Evolutionary conservation across 805 yeast species (phyloP).

Genomic region (Kodamaea leandrae): DNA sequence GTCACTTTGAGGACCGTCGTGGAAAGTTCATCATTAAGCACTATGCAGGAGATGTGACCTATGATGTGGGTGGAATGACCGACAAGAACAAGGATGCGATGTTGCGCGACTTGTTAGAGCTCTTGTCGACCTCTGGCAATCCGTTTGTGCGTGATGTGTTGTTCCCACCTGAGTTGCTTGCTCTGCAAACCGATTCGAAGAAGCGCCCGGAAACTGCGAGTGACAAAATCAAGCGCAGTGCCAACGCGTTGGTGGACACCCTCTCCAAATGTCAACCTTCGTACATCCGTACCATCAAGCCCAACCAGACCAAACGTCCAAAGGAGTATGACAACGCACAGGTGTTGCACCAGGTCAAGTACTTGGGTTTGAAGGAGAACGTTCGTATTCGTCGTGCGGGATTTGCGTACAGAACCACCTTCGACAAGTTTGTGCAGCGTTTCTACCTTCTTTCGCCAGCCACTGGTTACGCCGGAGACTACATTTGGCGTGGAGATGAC

Average conservation of each 20-base stretch:
- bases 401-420: constrained; percentile 95
- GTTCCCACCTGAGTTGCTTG: constrained; percentile 39
- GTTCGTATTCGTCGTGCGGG: constrained; percentile 98
- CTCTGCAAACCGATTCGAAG: constrained; percentile 51
- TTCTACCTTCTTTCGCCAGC: constrained; percentile 82
- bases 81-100: constrained; percentile 95
- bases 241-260: constrained; percentile 86
- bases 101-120: constrained; percentile 80
- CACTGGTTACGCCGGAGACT: constrained; percentile 88
- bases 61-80: constrained; percentile 85
- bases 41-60: constrained; percentile 98
- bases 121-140: constrained; percentile 70
- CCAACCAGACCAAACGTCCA: constrained; percentile 90
- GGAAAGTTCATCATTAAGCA: constrained; percentile 88
- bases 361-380: constrained; percentile 93
- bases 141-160: constrained; percentile 58
- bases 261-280: constrained; percentile 91
- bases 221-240: constrained; percentile 89
- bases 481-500: constrained; percentile 57
- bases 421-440: constrained; percentile 93
- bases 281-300: constrained; percentile 95
- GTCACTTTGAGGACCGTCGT: constrained; percentile 86
- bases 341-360: constrained; percentile 93
- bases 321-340: constrained; percentile 84
- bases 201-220: constrained; percentile 93